Conservation (phyloP, 2,329 filamentous ascomycete genomes). For the Leptographium radiaticola region DNA sequence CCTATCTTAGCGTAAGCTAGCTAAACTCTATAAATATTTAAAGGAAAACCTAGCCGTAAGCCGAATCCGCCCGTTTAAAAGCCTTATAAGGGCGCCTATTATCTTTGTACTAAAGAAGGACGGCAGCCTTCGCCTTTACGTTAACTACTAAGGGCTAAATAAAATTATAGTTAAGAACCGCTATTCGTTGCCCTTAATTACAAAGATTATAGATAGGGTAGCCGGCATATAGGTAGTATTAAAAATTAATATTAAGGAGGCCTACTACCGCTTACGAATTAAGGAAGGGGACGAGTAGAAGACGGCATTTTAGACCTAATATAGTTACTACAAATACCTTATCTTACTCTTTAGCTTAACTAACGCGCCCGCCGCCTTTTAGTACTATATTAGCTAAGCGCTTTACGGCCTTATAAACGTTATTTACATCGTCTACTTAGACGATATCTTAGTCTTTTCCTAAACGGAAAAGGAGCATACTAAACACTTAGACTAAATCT, state of each 20-base stretch:
- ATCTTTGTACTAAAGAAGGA: conserved; percentile 4
- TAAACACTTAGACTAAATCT: neutral
- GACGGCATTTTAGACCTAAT: conserved; percentile 12
- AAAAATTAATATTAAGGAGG: neutral
- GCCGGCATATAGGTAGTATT: neutral
- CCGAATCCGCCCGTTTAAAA: neutral
- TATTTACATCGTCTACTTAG: neutral
- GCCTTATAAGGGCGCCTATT: neutral
- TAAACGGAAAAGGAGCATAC: neutral
- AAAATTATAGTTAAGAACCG: neutral
- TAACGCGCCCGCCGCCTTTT: neutral
- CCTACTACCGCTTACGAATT: neutral
- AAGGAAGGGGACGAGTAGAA: neutral
- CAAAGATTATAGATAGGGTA: neutral
- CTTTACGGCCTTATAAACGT: neutral
- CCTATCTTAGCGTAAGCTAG: neutral
- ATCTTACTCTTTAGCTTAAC: neutral
- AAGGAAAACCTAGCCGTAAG: neutral
- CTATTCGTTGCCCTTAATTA: neutral
- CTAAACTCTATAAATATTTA: neutral
- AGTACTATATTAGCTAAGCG: neutral
- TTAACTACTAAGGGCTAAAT: neutral
- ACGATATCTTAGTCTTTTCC: neutral
- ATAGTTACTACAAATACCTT: neutral
- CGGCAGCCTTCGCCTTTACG: neutral